These are phyloP conservation scores for Linderniella brevidens DNA, from an alignment of 257 asterid species.

Conservation along the genomic window DNA sequence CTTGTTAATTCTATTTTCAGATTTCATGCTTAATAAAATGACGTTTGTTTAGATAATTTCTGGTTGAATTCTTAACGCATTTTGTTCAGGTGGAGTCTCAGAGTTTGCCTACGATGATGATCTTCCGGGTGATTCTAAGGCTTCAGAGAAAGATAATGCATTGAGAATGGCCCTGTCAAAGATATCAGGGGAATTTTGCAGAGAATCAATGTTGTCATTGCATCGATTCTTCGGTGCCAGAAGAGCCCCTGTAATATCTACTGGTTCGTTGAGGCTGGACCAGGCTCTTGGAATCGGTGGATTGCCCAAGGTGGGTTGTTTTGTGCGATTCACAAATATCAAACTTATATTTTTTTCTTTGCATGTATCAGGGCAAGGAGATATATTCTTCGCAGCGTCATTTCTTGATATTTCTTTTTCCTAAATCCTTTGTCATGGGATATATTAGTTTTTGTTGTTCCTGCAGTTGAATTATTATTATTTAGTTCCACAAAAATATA, in stretches of 20 bases:
- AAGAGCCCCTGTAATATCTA: constrained; percentile 64
- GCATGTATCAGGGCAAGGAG: background rate
- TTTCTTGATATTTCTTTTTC: too few relatives aligned
- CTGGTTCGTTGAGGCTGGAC: constrained; percentile 84
- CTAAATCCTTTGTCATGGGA: too few relatives aligned
- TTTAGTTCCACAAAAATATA: constrained; percentile 6
- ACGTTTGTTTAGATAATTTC: background rate
- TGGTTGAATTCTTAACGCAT: constrained; percentile 8
- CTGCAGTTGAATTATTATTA: too few relatives aligned
- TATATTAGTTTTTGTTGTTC: too few relatives aligned
- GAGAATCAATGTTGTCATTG: constrained; percentile 72
- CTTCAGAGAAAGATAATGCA: constrained; percentile 55
- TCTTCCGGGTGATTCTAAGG: constrained; percentile 32
- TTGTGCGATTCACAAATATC: background rate
- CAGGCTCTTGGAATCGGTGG: constrained; percentile 94
- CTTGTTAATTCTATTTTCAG: background rate
- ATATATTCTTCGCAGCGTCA: background rate
- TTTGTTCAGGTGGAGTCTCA: constrained; percentile 24
- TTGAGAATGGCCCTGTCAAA: constrained; percentile 55
- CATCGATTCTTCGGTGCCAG: constrained; percentile 78
- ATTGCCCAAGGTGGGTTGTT: constrained; percentile 64
- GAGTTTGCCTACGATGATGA: constrained; percentile 54
- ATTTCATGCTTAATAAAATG: too few relatives aligned
- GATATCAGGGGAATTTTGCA: constrained; percentile 58
- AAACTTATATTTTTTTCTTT: constrained; percentile 1